These are phyloP conservation scores for Ustilago sp. DNA, from an alignment of 1,284 basidiomycete genomes.

Conservation along the genomic window DNA sequence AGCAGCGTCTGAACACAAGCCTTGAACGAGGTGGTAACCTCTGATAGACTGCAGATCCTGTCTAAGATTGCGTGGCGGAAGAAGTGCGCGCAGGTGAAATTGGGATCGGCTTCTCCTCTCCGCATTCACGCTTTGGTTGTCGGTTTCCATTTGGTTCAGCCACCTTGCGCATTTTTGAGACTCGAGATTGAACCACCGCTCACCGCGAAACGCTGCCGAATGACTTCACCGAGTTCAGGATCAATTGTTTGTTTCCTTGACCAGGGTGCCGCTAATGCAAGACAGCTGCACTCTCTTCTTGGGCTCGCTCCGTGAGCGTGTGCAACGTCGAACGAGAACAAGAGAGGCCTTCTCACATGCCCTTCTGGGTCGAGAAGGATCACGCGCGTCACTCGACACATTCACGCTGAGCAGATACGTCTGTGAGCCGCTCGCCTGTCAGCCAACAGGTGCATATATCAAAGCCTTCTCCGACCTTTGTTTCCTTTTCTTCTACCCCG, in stretches of 20 bases:
- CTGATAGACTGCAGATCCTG: background rate
- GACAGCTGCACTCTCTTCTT: background rate
- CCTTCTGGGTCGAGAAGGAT: background rate
- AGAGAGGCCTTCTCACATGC: background rate
- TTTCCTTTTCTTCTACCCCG: background rate
- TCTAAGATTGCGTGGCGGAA: background rate
- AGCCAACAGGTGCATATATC: slow-evolving; percentile 1
- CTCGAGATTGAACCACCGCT: background rate
- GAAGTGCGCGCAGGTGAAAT: background rate
- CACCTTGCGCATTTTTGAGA: background rate
- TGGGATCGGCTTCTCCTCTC: slow-evolving; percentile 21
- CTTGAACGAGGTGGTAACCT: background rate
- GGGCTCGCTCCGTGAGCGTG: background rate
- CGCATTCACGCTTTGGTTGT: slow-evolving; percentile 19
- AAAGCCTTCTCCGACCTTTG: background rate
- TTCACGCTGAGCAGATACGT: slow-evolving; percentile 1
- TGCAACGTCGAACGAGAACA: no score
- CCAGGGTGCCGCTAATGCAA: slow-evolving; percentile 2
- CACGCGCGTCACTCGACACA: background rate
- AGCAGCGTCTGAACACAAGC: background rate
- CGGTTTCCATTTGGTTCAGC: background rate
- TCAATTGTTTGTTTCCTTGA: slow-evolving; percentile 8
- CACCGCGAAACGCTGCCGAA: background rate
- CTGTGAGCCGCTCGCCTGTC: background rate
- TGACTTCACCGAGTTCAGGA: background rate